Evolutionary conservation across 2,329 filamentous ascomycete species (phyloP).

Genomic region (Phialophora macrospora): DNA sequence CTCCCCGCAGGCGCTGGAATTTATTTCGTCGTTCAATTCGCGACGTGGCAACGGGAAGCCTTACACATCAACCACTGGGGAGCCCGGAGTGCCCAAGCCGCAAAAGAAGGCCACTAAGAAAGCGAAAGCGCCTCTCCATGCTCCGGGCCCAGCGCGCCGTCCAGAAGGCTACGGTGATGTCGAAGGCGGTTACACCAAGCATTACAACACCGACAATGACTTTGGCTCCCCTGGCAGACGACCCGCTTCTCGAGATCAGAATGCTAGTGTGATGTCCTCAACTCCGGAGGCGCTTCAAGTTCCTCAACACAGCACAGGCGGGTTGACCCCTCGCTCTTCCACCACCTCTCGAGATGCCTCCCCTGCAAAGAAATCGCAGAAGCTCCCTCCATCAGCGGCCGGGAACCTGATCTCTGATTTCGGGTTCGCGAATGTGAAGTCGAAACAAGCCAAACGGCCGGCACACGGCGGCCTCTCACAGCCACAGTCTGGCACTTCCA

Average conservation of each 20-base stretch:
- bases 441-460: conserved; percentile 62
- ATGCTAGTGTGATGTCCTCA: conserved; percentile 51
- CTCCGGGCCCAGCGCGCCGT: conserved; percentile 63
- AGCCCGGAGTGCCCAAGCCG: conserved; percentile 37
- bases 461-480: conserved; percentile 51
- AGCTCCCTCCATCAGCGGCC: conserved; percentile 68
- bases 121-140: conserved; percentile 66
- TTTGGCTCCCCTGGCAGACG: conserved; percentile 37
- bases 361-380: conserved; percentile 47
- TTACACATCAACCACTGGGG: neutral
- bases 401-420: conserved; percentile 83
- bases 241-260: neutral
- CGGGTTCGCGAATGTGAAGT: conserved; percentile 59
- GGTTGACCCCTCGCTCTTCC: conserved; percentile 45
- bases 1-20: conserved; percentile 73
- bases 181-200: conserved; percentile 76
- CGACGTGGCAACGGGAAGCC: conserved; percentile 51
- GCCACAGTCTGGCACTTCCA: conserved; percentile 69
- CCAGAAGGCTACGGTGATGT: conserved; percentile 68
- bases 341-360: conserved; percentile 53
- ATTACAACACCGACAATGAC: conserved; percentile 49
- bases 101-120: conserved; percentile 59
- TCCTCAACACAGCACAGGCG: conserved; percentile 49
- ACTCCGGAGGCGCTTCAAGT: conserved; percentile 56
- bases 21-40: conserved; percentile 76